Evolutionary conservation across 441 rosid genomes (phyloP), one percentile per base, ranked within the genome.

Genomic region (Flueggea neowawraea): DNA sequence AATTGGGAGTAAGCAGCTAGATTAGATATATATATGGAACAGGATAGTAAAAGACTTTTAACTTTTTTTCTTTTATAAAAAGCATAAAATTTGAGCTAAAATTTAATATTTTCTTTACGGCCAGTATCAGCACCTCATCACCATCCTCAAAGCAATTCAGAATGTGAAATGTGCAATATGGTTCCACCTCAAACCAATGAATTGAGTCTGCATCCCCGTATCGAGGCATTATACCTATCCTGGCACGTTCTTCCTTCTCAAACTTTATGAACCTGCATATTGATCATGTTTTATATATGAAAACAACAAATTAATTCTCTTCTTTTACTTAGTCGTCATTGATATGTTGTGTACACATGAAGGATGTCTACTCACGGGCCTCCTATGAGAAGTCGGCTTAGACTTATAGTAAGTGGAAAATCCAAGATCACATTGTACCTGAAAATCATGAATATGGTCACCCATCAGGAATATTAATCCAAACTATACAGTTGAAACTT

Each of bases 161-260:
- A 39, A 86, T 60, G 69, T 83, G 91, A 41, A 79, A 73, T 14
- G 67, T 62, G 61, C 82, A 77, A 63, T 67, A 60, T 22, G 84
- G 69, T 57, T 74, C 58, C 6, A 85, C 85, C 1, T 74, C 47
- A 62, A 83, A 81, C 85, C 88, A 83, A 12, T 45, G 55, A 58
- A 79, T 66, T 11, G 86, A 79, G 6, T 76, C 73, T 53, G 73
- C 62, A 57, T 74, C 71, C 1, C 86, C 91, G 15, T 79, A 81
- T 12, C 82, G 78, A 61, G 88, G 91, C 74, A 85, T 79, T 31
- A 81, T 51, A n/a, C 86, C 88, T 11, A 85, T 79, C 72, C 79
- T 81, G 2, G 83, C 82, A 22, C 76, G 68, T 48, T 72, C 84
- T 68, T 76, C 69, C 54, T 43, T 68, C 56, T 78, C 61, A 32